phyloP scores from a whole-genome alignment of 768 basidiomycete genomes.

The Sistotremastrum niveocremeum region DNA sequence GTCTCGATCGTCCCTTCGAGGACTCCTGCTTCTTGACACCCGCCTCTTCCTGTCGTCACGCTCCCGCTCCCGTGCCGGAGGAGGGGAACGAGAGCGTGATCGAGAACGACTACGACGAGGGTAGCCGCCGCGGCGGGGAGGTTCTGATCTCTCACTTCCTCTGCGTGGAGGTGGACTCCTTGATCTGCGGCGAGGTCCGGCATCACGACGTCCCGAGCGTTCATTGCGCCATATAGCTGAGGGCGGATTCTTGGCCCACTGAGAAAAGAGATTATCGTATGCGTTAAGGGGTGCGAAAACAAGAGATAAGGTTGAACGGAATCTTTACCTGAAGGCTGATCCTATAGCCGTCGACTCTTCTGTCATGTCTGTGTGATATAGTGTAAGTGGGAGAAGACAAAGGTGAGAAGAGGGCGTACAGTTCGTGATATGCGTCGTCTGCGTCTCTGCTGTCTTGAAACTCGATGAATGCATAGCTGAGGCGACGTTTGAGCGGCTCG shows the following conservation, averaged over 20 bases:
- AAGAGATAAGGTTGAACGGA: background rate
- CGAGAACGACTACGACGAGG: conserved; percentile 45
- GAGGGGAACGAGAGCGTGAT: background rate
- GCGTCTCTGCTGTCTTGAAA: conserved; percentile 68
- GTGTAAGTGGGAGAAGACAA: background rate
- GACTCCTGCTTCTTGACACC: conserved; percentile 36
- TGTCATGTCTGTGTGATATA: conserved; percentile 46
- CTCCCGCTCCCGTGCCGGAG: conserved; percentile 19
- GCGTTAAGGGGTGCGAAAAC: background rate
- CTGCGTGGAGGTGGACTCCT: background rate
- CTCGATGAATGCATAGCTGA: conserved; percentile 80
- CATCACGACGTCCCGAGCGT: conserved; percentile 31
- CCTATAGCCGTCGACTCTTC: conserved; percentile 58
- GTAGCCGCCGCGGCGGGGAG: conserved; percentile 27
- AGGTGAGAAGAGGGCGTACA: conserved; percentile 32
- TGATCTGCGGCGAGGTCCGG: conserved; percentile 3
- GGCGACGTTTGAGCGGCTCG: conserved; percentile 27
- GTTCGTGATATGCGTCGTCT: conserved; percentile 74
- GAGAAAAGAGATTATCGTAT: background rate
- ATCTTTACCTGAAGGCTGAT: conserved; percentile 56
- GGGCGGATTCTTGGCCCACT: conserved; percentile 79
- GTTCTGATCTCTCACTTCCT: background rate
- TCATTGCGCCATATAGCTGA: conserved; percentile 74
- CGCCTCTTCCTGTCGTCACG: conserved; percentile 20
- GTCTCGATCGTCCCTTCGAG: conserved; percentile 30